These are phyloP conservation scores for Penicillium pancosmium DNA, from an alignment of 495 filamentous ascomycete genomes.

Conservation along the genomic window DNA sequence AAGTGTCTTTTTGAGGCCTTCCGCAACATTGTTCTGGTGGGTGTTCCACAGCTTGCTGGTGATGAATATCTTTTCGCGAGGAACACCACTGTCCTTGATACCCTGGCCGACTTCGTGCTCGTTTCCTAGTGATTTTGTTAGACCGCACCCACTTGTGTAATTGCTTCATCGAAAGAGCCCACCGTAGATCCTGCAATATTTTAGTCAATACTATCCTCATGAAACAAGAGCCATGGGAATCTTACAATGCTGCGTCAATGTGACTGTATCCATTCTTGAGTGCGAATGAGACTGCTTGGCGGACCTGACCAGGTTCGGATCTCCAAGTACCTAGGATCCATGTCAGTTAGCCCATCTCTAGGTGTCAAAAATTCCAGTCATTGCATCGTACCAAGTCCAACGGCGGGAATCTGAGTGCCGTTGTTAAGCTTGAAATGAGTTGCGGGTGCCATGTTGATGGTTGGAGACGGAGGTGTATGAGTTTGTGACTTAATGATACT, in stretches of 20 bases:
- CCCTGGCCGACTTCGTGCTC: conserved; percentile 70
- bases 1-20: conserved; percentile 51
- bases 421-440: conserved; percentile 69
- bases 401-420: conserved; percentile 64
- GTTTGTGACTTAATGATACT: too few relatives aligned
- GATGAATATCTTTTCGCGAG: conserved; percentile 68
- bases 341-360: conserved; percentile 46
- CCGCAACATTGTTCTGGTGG: conserved; percentile 36
- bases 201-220: conserved; percentile 26
- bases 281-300: conserved; percentile 61
- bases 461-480: too few relatives aligned
- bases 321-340: conserved; percentile 32
- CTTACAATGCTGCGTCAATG: conserved; percentile 76
- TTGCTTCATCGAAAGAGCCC: conserved; percentile 39
- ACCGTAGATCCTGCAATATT: conserved; percentile 45
- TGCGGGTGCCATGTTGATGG: conserved; percentile 14
- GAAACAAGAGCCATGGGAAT: background rate
- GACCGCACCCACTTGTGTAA: background rate
- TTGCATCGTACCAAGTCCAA: conserved; percentile 67
- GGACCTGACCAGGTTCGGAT: conserved; percentile 30
- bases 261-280: conserved; percentile 69
- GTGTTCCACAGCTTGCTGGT: conserved; percentile 63
- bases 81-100: conserved; percentile 60
- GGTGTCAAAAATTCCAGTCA: background rate
- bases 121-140: conserved; percentile 35